A percentile compares a stretch with the other conserved stretches of the same genome.
These are phyloP conservation scores for Metschnikowia kunwiensis DNA, from an alignment of 805 yeast species.

Conservation along the genomic window DNA sequence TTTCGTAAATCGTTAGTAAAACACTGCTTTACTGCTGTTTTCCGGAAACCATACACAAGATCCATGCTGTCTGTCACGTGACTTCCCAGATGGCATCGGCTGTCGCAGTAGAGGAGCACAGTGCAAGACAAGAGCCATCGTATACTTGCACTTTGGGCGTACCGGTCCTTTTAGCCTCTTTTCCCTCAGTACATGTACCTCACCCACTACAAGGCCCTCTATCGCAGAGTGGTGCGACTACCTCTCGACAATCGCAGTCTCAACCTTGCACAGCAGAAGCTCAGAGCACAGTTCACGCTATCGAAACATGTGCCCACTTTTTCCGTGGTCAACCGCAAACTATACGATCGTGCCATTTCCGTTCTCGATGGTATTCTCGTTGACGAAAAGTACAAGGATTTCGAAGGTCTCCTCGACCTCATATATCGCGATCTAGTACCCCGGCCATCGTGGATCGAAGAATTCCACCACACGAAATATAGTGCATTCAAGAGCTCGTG, in stretches of 20 bases:
- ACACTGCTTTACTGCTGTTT: too few species aligned
- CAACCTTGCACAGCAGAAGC: conserved; percentile 13
- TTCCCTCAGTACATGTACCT: too few species aligned
- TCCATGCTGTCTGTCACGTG: too few species aligned
- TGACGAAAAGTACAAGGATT: conserved; percentile 25
- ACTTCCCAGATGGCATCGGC: too few species aligned
- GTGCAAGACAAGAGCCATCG: too few species aligned
- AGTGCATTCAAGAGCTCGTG: conserved; percentile 23
- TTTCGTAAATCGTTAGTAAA: too few species aligned
- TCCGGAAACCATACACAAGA: too few species aligned
- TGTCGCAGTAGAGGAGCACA: too few species aligned
- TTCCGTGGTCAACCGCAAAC: conserved; percentile 15
- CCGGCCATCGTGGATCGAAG: conserved; percentile 19
- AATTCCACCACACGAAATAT: conserved; percentile 22
- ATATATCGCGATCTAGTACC: conserved; percentile 22
- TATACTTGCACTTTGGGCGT: too few species aligned
- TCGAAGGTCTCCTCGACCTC: conserved; percentile 27
- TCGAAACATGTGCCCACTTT: conserved; percentile 11
- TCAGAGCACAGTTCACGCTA: conserved; percentile 14
- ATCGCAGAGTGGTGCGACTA: conserved; percentile 26
- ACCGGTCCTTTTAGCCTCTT: too few species aligned
- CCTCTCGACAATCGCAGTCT: conserved; percentile 26
- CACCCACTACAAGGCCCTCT: conserved; percentile 23
- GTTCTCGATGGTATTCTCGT: conserved; percentile 28
- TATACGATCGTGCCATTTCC: conserved; percentile 10